A percentile compares a stretch with the other conserved stretches of the same genome.
Conservation (phyloP, 140 eudicot genomes). For the Anethum foeniculum region DNA sequence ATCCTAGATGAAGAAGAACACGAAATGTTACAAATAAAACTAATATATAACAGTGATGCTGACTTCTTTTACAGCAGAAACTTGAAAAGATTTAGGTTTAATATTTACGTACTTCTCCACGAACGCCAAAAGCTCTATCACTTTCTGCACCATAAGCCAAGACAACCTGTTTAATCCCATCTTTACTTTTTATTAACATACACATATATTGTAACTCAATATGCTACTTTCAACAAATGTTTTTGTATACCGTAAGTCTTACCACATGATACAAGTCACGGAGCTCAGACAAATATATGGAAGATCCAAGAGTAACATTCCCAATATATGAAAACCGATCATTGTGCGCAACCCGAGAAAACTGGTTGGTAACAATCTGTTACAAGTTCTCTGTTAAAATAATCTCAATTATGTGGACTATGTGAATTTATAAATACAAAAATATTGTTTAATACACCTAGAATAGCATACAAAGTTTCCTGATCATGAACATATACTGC, state of each 20-base stretch:
- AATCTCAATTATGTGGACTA: conserved; percentile 32
- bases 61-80: background rate
- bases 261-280: conserved; percentile 82
- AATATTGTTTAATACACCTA: background rate
- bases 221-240: conserved; percentile 3
- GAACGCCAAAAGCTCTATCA: conserved; percentile 72
- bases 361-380: conserved; percentile 96
- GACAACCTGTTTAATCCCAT: conserved; percentile 53
- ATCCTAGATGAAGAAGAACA: conserved; percentile 32
- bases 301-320: conserved; percentile 81
- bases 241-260: conserved; percentile 21
- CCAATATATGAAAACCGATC: conserved; percentile 74
- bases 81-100: conserved; percentile 6
- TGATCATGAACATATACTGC: background rate
- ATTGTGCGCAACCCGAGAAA: conserved; percentile 69
- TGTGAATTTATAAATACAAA: background rate
- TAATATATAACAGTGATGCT: no score
- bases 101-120: conserved; percentile 61
- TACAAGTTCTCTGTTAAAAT: conserved; percentile 61
- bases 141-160: conserved; percentile 99
- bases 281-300: conserved; percentile 71
- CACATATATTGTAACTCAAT: conserved; percentile 2
- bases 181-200: conserved; percentile 7
- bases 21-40: background rate
- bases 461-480: background rate